Evolutionary conservation across 1,139 yeast species (phyloP), one percentile per base, ranked within the genome.

Genomic region (Pichiaceae sp.): DNA sequence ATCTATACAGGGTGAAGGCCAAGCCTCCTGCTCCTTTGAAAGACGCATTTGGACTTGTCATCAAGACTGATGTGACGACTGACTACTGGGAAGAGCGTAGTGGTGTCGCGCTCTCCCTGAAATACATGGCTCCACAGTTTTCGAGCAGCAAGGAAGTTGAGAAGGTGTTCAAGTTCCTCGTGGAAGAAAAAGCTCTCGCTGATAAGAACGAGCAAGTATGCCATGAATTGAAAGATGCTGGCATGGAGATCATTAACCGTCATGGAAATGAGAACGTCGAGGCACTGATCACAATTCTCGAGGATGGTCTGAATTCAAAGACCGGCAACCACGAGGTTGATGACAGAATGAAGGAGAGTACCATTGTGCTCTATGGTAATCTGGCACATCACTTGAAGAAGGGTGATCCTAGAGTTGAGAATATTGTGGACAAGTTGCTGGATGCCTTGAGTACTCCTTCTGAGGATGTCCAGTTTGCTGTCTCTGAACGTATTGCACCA

Each of bases 151-250:
- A 47, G 2, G 52, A 67, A 11, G 69, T 84, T 29, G 68, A 70
- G 18, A 54, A 59, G 28, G 56, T 83, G 16, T 73, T 85, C 51
- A 57, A 63, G 21, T 54, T 55, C 42, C 78, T 84, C 49, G 64
- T 84, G 42, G 62, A 70, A 16, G 72, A 70, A 23, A 70, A 73
- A 35, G 81, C 87, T 0, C 60, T 87, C 36, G 87, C 85, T 27
- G 97, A 89, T 53, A 68, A 71, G 42, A 83, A 82, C 43, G 66
- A 72, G 3, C 62, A 74, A 38, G 96, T 86, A 3, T 76, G 91
- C 41, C 83, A 78, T 45, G 93, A 83, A 53, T 70, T 89, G 56
- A 87, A 86, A 53, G 91, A 81, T 41, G 93, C 96, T n/a, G 98
- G 96, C 39, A 69, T 81, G 40, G 75, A 71, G 31, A 68, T 85